Percentiles rank a stretch among this genome's conserved stretches.
These are phyloP conservation scores for Cladosporium halotolerans DNA, from an alignment of 2,329 filamentous ascomycete species.

Conservation along the genomic window DNA sequence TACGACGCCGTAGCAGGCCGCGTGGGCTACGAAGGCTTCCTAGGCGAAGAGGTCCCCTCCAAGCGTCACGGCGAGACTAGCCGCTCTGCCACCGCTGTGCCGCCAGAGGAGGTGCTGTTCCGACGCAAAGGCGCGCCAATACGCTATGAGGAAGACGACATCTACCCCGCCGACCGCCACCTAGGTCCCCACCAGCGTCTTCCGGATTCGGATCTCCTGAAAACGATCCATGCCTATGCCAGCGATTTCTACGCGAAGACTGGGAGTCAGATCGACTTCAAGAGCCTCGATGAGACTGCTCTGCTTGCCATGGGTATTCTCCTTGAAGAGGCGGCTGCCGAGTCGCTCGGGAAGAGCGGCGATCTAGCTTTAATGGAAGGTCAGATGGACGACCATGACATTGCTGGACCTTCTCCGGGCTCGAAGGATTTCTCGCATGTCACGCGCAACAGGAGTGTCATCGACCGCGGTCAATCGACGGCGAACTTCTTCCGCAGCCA, in stretches of 20 bases:
- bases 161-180: conserved; percentile 60
- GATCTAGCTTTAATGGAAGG: conserved; percentile 66
- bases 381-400: background rate
- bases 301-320: conserved; percentile 69
- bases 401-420: background rate
- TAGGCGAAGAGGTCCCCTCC: conserved; percentile 30
- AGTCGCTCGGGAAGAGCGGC: conserved; percentile 57
- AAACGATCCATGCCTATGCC: conserved; percentile 61
- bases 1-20: conserved; percentile 66
- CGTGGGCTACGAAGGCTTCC: conserved; percentile 41
- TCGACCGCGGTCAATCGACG: background rate
- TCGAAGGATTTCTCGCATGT: background rate
- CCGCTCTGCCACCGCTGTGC: conserved; percentile 37
- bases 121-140: conserved; percentile 57
- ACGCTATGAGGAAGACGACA: conserved; percentile 64
- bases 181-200: conserved; percentile 47
- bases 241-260: conserved; percentile 57
- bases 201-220: conserved; percentile 64
- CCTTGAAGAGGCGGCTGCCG: conserved; percentile 62
- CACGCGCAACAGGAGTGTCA: background rate
- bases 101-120: conserved; percentile 68
- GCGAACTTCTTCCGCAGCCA: background rate
- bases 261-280: conserved; percentile 33
- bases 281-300: conserved; percentile 72
- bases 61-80: conserved; percentile 24